Evolutionary conservation across 2,329 filamentous ascomycete species (phyloP).

Genomic region (Venturia nashicola): DNA sequence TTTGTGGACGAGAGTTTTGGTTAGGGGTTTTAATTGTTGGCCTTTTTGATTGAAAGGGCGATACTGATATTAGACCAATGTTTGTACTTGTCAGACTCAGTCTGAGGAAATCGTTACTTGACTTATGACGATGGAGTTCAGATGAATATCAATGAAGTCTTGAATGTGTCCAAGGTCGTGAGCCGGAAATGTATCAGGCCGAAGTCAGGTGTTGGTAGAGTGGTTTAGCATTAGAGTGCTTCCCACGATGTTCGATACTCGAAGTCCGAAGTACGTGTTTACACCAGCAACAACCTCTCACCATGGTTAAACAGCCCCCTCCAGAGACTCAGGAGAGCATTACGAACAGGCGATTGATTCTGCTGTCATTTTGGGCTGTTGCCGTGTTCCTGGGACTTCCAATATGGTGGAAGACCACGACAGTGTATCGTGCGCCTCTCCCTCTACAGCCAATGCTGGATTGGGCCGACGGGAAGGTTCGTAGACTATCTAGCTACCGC

Average conservation of each 20-base stretch:
- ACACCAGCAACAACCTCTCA: neutral
- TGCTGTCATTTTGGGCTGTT: slow-evolving; percentile 83
- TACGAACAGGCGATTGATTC: slow-evolving; percentile 58
- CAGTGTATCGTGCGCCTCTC: slow-evolving; percentile 75
- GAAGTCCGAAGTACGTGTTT: neutral
- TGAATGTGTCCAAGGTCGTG: no score
- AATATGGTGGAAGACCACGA: slow-evolving; percentile 92
- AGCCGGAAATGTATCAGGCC: neutral
- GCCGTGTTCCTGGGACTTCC: slow-evolving; percentile 75
- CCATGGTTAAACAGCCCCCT: slow-evolving; percentile 40
- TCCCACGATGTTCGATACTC: neutral
- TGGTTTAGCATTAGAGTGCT: neutral
- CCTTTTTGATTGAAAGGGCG: neutral
- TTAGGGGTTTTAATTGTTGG: slow-evolving; percentile 23
- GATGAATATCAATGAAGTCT: no score
- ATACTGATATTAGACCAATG: neutral
- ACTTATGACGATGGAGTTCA: no score
- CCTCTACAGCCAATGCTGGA: slow-evolving; percentile 77
- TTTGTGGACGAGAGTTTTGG: slow-evolving; percentile 60
- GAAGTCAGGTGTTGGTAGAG: neutral
- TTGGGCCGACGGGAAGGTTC: slow-evolving; percentile 83
- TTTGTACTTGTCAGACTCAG: no score
- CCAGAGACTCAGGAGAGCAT: slow-evolving; percentile 62
- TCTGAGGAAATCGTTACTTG: no score
- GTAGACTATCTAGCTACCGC: neutral